These are phyloP conservation scores for Kodamaea fukazawae DNA, from an alignment of 805 yeast genomes.

Conservation along the genomic window DNA sequence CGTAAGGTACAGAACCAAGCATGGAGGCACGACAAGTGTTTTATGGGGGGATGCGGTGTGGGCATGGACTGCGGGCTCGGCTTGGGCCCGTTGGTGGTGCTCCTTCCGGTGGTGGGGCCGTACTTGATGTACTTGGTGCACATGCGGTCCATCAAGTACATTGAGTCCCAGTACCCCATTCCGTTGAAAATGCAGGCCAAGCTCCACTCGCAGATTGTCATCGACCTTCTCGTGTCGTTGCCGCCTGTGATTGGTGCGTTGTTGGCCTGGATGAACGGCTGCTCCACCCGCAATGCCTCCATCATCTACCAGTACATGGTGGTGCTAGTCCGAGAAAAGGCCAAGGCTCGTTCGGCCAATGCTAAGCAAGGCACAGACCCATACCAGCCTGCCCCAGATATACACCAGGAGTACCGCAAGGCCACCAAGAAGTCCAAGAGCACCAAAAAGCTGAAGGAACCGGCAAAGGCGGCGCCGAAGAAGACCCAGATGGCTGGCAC, in stretches of 20 bases:
- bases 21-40: constrained; percentile 83
- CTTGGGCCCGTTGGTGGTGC: constrained; percentile 65
- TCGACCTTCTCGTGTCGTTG: constrained; percentile 72
- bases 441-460: not conserved
- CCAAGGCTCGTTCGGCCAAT: not conserved
- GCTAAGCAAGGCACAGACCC: no score
- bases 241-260: constrained; percentile 80
- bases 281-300: constrained; percentile 89
- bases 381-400: no score
- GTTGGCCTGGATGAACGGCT: constrained; percentile 76
- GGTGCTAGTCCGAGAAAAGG: constrained; percentile 14
- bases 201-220: constrained; percentile 69
- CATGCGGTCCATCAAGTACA: constrained; percentile 59
- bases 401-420: not conserved
- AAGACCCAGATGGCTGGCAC: not conserved
- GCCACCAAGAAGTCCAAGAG: not conserved
- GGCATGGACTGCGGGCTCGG: constrained; percentile 77
- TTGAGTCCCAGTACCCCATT: constrained; percentile 53
- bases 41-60: constrained; percentile 67
- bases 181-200: constrained; percentile 62
- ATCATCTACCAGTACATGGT: constrained; percentile 48
- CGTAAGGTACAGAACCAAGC: constrained; percentile 71
- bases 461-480: not conserved
- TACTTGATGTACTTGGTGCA: constrained; percentile 76
- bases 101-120: constrained; percentile 87